Percentiles rank a stretch among this genome's conserved stretches.
Conservation (phyloP, 2,329 filamentous ascomycete species). For the Pseudonectria foliicola region DNA sequence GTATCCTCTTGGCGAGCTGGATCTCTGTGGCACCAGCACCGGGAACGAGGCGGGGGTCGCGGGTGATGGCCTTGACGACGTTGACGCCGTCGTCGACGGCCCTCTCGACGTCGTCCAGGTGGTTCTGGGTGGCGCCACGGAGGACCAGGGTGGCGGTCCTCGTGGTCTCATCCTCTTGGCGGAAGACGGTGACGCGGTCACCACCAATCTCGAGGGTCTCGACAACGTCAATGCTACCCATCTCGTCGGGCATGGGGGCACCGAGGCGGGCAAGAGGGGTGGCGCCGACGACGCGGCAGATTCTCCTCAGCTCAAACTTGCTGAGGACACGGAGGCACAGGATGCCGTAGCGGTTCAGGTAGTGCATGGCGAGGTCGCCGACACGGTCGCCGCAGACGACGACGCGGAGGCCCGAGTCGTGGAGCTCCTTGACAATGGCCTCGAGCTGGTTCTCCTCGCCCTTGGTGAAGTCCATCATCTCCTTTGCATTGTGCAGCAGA, state of each 20-base stretch:
- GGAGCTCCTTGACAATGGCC: conserved; percentile 84
- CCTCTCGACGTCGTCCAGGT: conserved; percentile 93
- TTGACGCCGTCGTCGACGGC: conserved; percentile 98
- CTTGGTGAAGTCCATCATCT: conserved; percentile 98
- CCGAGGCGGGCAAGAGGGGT: conserved; percentile 93
- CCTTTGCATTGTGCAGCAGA: conserved; percentile 90
- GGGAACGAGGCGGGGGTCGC: conserved; percentile 82
- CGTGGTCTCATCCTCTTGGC: conserved; percentile 89
- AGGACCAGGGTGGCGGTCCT: conserved; percentile 91
- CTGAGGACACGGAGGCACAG: conserved; percentile 94
- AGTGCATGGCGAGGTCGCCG: conserved; percentile 92
- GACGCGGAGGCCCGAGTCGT: conserved; percentile 88
- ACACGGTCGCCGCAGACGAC: conserved; percentile 89
- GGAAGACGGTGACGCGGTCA: conserved; percentile 95
- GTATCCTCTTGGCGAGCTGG: conserved; percentile 87
- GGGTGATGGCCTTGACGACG: conserved; percentile 95
- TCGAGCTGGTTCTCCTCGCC: conserved; percentile 93
- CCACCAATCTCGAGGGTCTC: conserved; percentile 97
- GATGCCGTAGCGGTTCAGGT: conserved; percentile 95
- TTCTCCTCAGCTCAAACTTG: conserved; percentile 91
- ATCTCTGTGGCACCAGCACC: conserved; percentile 93
- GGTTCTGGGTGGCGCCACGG: conserved; percentile 93
- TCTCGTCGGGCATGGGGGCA: conserved; percentile 99
- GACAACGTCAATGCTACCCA: conserved; percentile 89
- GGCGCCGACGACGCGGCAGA: conserved; percentile 93